Conservation (phyloP, 495 filamentous ascomycete species). For the Penicillium manginii region DNA sequence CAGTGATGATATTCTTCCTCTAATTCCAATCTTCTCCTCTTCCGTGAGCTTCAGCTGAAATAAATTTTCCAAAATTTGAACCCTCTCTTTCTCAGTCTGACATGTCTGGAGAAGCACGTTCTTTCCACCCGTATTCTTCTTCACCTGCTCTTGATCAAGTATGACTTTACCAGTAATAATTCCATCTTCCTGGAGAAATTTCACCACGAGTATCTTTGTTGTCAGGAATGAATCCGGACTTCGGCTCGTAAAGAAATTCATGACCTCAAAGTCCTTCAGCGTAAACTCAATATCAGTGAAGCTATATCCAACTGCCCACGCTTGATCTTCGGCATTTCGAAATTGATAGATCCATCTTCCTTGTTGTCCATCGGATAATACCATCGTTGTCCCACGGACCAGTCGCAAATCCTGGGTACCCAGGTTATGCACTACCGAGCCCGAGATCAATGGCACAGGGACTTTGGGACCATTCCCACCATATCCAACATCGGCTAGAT, state of each 20-base stretch:
- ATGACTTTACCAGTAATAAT: background rate
- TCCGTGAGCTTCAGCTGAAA: background rate
- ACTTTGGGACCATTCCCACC: slow-evolving; percentile 2
- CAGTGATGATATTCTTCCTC: background rate
- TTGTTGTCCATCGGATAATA: background rate
- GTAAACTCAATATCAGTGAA: slow-evolving; percentile 5
- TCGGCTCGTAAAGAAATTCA: slow-evolving; percentile 3
- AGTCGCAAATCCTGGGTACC: slow-evolving; percentile 1
- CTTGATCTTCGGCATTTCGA: background rate
- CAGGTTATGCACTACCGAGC: background rate
- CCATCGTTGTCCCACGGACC: background rate
- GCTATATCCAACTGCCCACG: background rate
- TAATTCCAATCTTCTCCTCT: background rate
- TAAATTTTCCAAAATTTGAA: background rate
- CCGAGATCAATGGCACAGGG: background rate
- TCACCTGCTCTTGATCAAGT: slow-evolving; percentile 2
- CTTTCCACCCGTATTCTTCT: slow-evolving; percentile 1
- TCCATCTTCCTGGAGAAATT: background rate
- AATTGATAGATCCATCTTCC: slow-evolving; percentile 4
- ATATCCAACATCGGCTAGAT: slow-evolving; percentile 1
- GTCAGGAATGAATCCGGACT: slow-evolving; percentile 3
- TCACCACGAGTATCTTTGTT: background rate
- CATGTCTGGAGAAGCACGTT: slow-evolving; percentile 1
- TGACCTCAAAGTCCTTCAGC: slow-evolving; percentile 1
- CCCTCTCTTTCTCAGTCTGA: background rate